Evolutionary conservation across 331 rosid species (phyloP).

Genomic region (Pyracantha coccinea): DNA sequence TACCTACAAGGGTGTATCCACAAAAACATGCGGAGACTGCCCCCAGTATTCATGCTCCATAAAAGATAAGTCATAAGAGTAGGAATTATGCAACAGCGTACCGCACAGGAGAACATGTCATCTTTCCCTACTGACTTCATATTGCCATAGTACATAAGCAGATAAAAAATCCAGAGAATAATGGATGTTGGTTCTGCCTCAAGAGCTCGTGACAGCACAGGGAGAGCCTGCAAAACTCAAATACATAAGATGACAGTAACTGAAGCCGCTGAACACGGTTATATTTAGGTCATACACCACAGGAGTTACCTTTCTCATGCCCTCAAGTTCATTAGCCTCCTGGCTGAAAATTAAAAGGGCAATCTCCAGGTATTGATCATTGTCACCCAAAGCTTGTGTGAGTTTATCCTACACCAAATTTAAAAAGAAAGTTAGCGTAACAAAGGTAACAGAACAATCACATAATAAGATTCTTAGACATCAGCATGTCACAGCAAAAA

Average conservation of each 20-base stretch:
- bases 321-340: slow-evolving; percentile 56
- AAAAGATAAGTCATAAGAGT: slow-evolving; percentile 1
- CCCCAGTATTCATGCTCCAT: slow-evolving; percentile 1
- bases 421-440: slow-evolving; percentile 29
- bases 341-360: slow-evolving; percentile 77
- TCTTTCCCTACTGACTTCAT: slow-evolving; percentile 58
- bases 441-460: neutral
- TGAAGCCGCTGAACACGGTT: slow-evolving; percentile 11
- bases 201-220: slow-evolving; percentile 63
- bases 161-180: slow-evolving; percentile 70
- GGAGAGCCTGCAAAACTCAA: slow-evolving; percentile 69
- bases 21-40: neutral
- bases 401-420: slow-evolving; percentile 54
- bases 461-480: neutral
- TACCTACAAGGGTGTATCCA: neutral
- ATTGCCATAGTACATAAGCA: slow-evolving; percentile 65
- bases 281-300: neutral
- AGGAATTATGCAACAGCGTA: slow-evolving; percentile 42
- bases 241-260: slow-evolving; percentile 18
- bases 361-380: slow-evolving; percentile 69
- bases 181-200: slow-evolving; percentile 65
- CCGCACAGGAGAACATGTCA: slow-evolving; percentile 92
- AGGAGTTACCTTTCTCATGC: slow-evolving; percentile 66
- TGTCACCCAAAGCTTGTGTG: slow-evolving; percentile 51
- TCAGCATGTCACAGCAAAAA: neutral